Evolutionary conservation across 2,329 filamentous ascomycete species (phyloP).

Genomic region (Daldinia sp.): DNA sequence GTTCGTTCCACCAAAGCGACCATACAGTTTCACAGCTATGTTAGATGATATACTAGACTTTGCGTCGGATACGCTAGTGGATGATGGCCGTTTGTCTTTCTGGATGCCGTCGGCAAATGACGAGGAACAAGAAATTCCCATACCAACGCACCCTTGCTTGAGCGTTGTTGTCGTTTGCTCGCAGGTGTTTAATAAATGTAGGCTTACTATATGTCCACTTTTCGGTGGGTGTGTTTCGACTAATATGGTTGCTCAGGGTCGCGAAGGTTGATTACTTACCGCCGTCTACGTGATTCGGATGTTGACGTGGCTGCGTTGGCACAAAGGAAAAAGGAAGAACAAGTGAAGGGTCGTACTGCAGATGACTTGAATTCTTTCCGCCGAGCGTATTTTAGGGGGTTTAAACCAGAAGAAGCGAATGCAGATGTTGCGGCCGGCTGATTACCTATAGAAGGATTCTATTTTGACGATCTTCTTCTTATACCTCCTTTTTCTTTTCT

Average conservation of each 20-base stretch:
- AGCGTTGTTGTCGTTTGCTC: conserved; percentile 81
- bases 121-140: conserved; percentile 78
- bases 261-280: conserved; percentile 87
- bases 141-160: conserved; percentile 82
- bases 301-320: conserved; percentile 61
- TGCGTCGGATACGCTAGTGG: conserved; percentile 79
- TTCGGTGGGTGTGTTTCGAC: conserved; percentile 2
- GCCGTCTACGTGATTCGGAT: conserved; percentile 71
- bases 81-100: conserved; percentile 84
- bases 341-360: conserved; percentile 61
- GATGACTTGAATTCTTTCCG: conserved; percentile 73
- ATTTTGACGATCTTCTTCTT: conserved; percentile 5
- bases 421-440: conserved; percentile 21
- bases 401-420: conserved; percentile 55
- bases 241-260: conserved; percentile 71
- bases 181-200: conserved; percentile 91
- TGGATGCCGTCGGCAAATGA: conserved; percentile 97
- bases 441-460: conserved; percentile 8
- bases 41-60: conserved; percentile 91
- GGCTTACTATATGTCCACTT: conserved; percentile 43
- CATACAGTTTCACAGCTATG: conserved; percentile 92
- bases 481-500: neutral
- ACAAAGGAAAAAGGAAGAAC: conserved; percentile 48
- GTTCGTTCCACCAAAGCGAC: conserved; percentile 79
- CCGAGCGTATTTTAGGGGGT: conserved; percentile 69